These are phyloP conservation scores for Scedosporium apiospermum DNA, from an alignment of 2,329 filamentous ascomycete species.

Conservation along the genomic window DNA sequence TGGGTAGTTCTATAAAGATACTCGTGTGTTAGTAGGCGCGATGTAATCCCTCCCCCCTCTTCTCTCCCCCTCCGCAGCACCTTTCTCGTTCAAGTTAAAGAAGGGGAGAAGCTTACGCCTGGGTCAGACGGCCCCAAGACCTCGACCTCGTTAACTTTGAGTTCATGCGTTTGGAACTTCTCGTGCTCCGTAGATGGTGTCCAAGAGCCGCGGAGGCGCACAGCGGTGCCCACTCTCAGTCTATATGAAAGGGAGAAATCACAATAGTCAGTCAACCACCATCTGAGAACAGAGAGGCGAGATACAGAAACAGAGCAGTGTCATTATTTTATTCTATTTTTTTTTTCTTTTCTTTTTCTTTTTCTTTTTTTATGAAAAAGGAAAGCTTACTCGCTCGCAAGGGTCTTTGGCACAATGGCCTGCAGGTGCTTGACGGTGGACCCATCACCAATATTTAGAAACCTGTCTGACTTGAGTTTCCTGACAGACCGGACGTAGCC, in stretches of 20 bases:
- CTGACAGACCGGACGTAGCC: slow-evolving; percentile 79
- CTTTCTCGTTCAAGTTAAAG: not conserved
- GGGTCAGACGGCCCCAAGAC: slow-evolving; percentile 72
- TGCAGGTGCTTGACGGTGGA: slow-evolving; percentile 73
- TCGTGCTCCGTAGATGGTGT: slow-evolving; percentile 55
- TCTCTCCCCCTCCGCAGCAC: not conserved
- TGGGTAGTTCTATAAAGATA: slow-evolving; percentile 60
- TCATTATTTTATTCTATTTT: too few species aligned
- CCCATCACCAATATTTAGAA: slow-evolving; percentile 81
- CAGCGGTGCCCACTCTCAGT: slow-evolving; percentile 69
- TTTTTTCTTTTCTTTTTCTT: too few species aligned
- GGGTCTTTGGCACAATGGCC: slow-evolving; percentile 62
- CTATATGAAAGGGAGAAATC: slow-evolving; percentile 38
- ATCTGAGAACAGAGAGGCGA: slow-evolving; percentile 8
- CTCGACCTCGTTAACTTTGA: slow-evolving; percentile 61
- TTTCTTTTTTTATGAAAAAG: not conserved
- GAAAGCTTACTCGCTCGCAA: slow-evolving; percentile 59
- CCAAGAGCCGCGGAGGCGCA: slow-evolving; percentile 72
- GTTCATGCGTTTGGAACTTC: slow-evolving; percentile 60
- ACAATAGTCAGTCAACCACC: not conserved
- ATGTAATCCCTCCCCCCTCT: slow-evolving; percentile 7
- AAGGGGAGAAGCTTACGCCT: slow-evolving; percentile 45
- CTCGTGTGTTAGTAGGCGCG: not conserved
- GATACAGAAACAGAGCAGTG: not conserved
- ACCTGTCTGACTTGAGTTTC: slow-evolving; percentile 74